Evolutionary conservation across 352 stramenopile species (phyloP), one percentile per base, ranked within the genome.

Genomic region (Globisporangium radiosum): DNA sequence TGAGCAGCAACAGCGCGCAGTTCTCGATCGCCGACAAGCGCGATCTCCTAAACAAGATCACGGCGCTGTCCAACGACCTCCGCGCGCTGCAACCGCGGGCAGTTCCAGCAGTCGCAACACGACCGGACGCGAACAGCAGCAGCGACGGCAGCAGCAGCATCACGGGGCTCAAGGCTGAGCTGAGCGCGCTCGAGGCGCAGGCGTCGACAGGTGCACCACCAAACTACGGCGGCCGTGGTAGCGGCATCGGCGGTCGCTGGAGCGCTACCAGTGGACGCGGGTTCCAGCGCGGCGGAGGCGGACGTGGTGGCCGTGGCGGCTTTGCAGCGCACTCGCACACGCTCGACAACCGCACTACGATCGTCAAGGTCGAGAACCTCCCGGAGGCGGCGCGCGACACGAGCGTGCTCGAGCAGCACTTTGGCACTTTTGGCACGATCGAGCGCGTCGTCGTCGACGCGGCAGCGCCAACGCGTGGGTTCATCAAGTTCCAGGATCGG

Each of bases 1-100:
- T 91, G 79, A 92, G 83, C 62, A 63, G 77, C n/a, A 87, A 88
- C 70, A 86, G 76, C 33, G 69, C 75, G 0, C 71, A 80, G 53
- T 85, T 93, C 54, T 87, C 79, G 33, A 65, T 76, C 15, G 67
- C 69, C 13, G 85, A 95, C 65, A 91, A 92, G 59, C 73, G 80
- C 43, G 76, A 88, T 40, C 67, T 95, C 37, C 58, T 93, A 47
- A 90, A 88, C 69, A 95, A 95, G 69, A 93, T 95, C 65, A 91
- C 75, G 42, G 61, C 74, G 1, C 62, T 93, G 49, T 91, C 79
- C 1, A 69, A 76, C 51, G 79, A 91, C 59, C 73, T 93, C 14
- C 87, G 87, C 57, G 68, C 72, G 39, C 50, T 91, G 33, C 81
- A 85, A 37, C 67, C 69, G 13, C 60, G 56, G 14, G 13, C 59